A percentile compares a stretch with the other conserved stretches of the same genome.
Conservation (phyloP, 495 filamentous ascomycete genomes). For the Daldinia concentrica region DNA sequence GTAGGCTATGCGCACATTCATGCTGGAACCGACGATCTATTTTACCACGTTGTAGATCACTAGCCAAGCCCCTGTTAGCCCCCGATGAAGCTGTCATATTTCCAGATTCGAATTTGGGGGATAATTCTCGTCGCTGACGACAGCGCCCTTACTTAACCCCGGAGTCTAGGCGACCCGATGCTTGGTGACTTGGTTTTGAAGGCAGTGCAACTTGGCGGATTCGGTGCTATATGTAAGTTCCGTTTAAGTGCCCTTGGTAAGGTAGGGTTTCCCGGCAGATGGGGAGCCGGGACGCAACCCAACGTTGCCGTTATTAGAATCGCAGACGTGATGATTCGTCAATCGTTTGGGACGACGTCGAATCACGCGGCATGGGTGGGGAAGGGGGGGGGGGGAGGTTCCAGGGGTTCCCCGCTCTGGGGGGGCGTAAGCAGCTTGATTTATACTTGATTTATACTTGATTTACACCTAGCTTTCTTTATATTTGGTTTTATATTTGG, state of each 20-base stretch:
- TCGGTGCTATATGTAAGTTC: not conserved
- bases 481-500: not conserved
- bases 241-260: not conserved
- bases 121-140: constrained; percentile 16
- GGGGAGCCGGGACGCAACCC: constrained; percentile 12
- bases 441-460: not conserved
- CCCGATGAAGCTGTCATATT: too few species aligned
- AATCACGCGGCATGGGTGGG: not conserved
- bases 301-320: constrained; percentile 26
- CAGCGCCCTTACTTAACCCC: constrained; percentile 1
- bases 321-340: constrained; percentile 27
- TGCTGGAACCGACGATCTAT: not conserved
- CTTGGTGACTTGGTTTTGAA: constrained; percentile 7
- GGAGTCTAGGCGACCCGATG: constrained; percentile 1
- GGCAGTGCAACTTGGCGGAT: constrained; percentile 30
- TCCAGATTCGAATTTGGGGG: not conserved
- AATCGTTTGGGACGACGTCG: constrained; percentile 1
- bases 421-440: not conserved
- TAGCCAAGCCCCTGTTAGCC: not conserved
- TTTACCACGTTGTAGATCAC: constrained; percentile 4
- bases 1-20: constrained; percentile 10
- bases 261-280: constrained; percentile 15
- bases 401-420: not conserved
- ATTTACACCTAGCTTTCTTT: not conserved
- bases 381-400: not conserved